Conservation (phyloP, 1,284 basidiomycete species). For the Cryptococcus amylolentus region DNA sequence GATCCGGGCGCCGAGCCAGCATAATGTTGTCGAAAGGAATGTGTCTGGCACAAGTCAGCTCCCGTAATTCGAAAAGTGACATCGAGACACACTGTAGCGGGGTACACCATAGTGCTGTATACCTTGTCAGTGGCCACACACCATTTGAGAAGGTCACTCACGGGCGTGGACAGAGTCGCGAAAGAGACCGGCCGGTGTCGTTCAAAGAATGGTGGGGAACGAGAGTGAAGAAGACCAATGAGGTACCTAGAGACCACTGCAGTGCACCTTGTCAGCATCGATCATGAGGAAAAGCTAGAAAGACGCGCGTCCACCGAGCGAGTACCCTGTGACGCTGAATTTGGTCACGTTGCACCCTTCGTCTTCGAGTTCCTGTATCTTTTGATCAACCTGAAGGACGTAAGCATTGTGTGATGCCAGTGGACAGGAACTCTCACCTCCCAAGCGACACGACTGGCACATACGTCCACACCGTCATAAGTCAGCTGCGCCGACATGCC, state of each 20-base stretch:
- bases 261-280: neutral
- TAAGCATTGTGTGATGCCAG: neutral
- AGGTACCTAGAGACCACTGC: slow-evolving; percentile 47
- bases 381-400: slow-evolving; percentile 31
- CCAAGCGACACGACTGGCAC: slow-evolving; percentile 44
- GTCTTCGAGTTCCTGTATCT: slow-evolving; percentile 31
- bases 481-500: slow-evolving; percentile 43
- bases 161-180: slow-evolving; percentile 43
- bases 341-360: slow-evolving; percentile 28
- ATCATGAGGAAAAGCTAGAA: neutral
- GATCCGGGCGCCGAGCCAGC: slow-evolving; percentile 65
- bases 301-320: slow-evolving; percentile 43
- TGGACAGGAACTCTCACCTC: slow-evolving; percentile 26
- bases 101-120: slow-evolving; percentile 36
- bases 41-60: slow-evolving; percentile 37
- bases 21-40: slow-evolving; percentile 59
- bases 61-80: neutral
- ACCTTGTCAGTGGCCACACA: neutral
- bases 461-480: slow-evolving; percentile 48
- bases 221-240: slow-evolving; percentile 40
- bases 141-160: slow-evolving; percentile 10
- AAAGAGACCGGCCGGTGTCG: slow-evolving; percentile 35
- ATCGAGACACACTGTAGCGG: slow-evolving; percentile 32
- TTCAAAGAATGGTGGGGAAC: slow-evolving; percentile 43
- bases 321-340: slow-evolving; percentile 47